phyloP scores from a whole-genome alignment of 352 stramenopile species.

The Phytophthora rubi region DNA sequence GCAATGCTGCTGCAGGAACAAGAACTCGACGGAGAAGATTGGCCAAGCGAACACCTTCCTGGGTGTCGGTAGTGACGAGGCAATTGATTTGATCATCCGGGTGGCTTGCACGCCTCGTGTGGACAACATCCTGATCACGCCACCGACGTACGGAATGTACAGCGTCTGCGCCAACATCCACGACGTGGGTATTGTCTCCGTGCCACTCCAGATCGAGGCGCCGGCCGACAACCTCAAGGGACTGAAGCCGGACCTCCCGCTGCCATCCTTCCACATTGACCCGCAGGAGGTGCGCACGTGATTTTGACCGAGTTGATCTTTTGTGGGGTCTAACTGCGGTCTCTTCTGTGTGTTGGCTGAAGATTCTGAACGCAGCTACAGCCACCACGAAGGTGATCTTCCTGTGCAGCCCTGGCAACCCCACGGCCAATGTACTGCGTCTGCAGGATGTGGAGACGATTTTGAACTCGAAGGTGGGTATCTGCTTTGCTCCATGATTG shows the following conservation, averaged over 20 bases:
- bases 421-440: constrained; percentile 95
- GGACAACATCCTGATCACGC: constrained; percentile 96
- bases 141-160: constrained; percentile 99
- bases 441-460: constrained; percentile 91
- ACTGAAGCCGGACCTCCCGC: constrained; percentile 56
- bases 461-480: constrained; percentile 73
- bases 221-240: constrained; percentile 66
- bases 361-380: constrained; percentile 92
- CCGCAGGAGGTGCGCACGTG: constrained; percentile 52
- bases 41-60: constrained; percentile 95
- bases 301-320: background rate
- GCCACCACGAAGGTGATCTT: constrained; percentile 96
- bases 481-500: background rate
- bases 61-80: constrained; percentile 98
- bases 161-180: constrained; percentile 98
- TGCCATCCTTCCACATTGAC: constrained; percentile 87
- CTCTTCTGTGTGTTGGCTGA: background rate
- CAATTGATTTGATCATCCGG: constrained; percentile 98
- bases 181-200: constrained; percentile 94
- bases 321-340: background rate
- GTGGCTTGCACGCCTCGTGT: constrained; percentile 95
- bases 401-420: constrained; percentile 97
- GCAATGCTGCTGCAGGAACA: constrained; percentile 46
- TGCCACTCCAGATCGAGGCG: constrained; percentile 88
- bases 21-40: constrained; percentile 61